Evolutionary conservation across 345 rosid species (phyloP).

Genomic region (Lepidium aucheri): DNA sequence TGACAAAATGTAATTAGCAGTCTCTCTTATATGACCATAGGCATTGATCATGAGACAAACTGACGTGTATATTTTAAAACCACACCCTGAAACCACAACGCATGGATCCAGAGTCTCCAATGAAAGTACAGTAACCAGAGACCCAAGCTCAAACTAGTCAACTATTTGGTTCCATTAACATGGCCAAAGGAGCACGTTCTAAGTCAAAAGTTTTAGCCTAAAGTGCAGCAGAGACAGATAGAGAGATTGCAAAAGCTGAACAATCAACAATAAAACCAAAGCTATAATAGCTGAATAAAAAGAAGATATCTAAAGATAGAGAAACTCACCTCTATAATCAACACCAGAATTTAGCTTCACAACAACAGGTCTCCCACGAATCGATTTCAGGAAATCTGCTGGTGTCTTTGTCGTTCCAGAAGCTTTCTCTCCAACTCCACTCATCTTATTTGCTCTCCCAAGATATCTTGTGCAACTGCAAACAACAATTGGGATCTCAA

Average conservation of each 20-base stretch:
- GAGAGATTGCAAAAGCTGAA: background rate
- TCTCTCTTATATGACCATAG: background rate
- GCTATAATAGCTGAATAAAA: background rate
- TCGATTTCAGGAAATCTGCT: conserved; percentile 86
- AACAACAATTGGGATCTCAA: conserved; percentile 7
- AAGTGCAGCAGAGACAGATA: background rate
- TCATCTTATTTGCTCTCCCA: conserved; percentile 35
- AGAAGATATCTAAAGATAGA: background rate
- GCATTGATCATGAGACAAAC: background rate
- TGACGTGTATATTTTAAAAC: background rate
- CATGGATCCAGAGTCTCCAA: background rate
- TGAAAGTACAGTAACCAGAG: background rate
- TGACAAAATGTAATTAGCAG: background rate
- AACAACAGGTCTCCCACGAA: conserved; percentile 89
- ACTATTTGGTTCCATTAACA: background rate
- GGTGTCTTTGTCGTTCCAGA: conserved; percentile 55
- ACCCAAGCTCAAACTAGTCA: background rate
- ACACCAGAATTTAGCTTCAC: conserved; percentile 92
- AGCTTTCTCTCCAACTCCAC: conserved; percentile 53
- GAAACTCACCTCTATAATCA: conserved; percentile 64
- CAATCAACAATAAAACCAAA: background rate
- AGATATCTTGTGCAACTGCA: background rate
- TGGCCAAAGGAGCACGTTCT: background rate
- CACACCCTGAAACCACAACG: background rate
- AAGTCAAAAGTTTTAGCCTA: background rate